Evolutionary conservation across 2,329 filamentous ascomycete species (phyloP), one percentile per base, ranked within the genome.

Genomic region (Trichoderma sp.): DNA sequence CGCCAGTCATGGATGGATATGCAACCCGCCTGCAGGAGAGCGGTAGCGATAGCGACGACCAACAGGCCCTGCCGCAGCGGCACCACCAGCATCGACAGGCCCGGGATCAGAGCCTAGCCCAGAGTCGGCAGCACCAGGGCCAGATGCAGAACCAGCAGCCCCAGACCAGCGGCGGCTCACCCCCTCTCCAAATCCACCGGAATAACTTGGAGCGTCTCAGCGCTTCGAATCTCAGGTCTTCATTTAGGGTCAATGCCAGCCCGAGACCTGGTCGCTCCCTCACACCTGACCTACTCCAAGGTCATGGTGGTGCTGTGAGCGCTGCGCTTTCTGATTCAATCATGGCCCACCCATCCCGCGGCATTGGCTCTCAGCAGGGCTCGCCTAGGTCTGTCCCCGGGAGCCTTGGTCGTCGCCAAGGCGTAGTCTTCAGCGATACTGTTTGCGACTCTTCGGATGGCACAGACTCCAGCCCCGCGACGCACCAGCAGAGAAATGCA

Each of bases 351-450:
- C 62, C 75, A 63, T 72, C 73, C 65, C 74, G 74, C 37, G 74
- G 73, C 70, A 35, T 74, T 56, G 70, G 72, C 24, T 74, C 77
- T 19, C 78, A 78, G 62, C 78, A 79, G 64, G 77, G 73, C 68
- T 80, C 78, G 24, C 78, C 78, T 21, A 72, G 75, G 68, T 74
- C 76, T 55, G 75, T 78, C 43, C 76, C 75, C 29, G 76, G 74
- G 19, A 77, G 76, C 16, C 81, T 83, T 67, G 80, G 79, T 35
- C 79, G 87, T 68, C 83, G 88, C 47, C 86, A 88, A 74, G 88
- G 88, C 70, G 81, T 89, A 57, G 85, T 90, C 55, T 90, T 90
- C 74, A 83, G 87, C 72, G 88, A 90, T 68, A 77, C 82, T 33
- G 84, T 85, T 72, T 80, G 81, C 67, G 83, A 83, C 62, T 82